Evolutionary conservation across 306 rosid species (phyloP).

Genomic region (Acmispon strigosus): DNA sequence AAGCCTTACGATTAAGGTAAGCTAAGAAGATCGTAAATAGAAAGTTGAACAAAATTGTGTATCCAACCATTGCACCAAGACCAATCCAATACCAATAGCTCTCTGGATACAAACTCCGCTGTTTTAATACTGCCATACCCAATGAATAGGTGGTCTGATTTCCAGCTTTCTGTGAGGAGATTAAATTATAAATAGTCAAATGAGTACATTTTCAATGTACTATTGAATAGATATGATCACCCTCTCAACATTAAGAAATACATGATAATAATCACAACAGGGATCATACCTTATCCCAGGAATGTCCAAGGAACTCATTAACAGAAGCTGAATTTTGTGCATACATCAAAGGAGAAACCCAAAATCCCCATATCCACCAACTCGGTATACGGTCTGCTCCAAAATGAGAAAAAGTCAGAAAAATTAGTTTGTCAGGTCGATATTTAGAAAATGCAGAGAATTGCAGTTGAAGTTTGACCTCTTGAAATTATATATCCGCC

Average conservation of each 20-base stretch:
- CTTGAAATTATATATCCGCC: constrained; percentile 90
- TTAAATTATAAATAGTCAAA: constrained; percentile 12
- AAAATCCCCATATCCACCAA: constrained; percentile 99
- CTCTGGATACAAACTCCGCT: constrained; percentile 61
- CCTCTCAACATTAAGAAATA: constrained; percentile 7
- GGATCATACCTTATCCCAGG: constrained; percentile 79
- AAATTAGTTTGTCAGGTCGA: constrained; percentile 1
- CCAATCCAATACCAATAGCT: constrained; percentile 99
- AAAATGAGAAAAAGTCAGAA: constrained; percentile 23
- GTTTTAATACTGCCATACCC: constrained; percentile 68
- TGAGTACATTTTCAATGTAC: constrained; percentile 15
- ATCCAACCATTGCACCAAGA: constrained; percentile 91
- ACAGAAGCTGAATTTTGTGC: constrained; percentile 92
- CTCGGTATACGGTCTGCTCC: constrained; percentile 66
- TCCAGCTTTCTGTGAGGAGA: constrained; percentile 42
- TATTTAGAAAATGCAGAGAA: constrained; percentile 4
- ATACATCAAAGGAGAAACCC: constrained; percentile 98
- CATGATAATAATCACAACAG: background rate
- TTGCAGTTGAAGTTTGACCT: constrained; percentile 42
- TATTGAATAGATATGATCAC: background rate
- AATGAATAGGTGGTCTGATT: constrained; percentile 45
- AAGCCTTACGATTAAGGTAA: constrained; percentile 89
- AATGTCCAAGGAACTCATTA: constrained; percentile 94
- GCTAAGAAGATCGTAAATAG: constrained; percentile 82
- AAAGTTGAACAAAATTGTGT: constrained; percentile 71